Evolutionary conservation across 164 flowering plant species (phyloP).

Genomic region (Chloranthus sessilifolius): DNA sequence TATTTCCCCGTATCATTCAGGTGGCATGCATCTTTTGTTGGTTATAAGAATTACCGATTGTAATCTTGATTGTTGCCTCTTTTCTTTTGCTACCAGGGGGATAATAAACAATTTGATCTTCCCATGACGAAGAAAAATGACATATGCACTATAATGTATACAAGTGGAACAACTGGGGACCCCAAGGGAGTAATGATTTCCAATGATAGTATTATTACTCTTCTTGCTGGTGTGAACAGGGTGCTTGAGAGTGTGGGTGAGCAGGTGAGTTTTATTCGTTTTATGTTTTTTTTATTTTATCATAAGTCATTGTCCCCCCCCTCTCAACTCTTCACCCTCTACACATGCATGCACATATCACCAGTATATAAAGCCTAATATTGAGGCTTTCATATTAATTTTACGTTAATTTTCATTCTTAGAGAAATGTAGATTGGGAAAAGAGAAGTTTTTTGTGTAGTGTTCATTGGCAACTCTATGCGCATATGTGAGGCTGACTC

Average conservation of each 20-base stretch:
- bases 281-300: not conserved
- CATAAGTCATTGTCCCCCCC: too few species aligned
- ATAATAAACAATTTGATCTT: constrained; percentile 48
- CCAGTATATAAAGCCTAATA: too few species aligned
- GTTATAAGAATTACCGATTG: not conserved
- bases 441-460: not conserved
- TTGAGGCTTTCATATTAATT: too few species aligned
- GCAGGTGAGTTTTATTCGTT: constrained; percentile 36
- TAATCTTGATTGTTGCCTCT: not conserved
- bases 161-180: constrained; percentile 98
- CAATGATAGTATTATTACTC: constrained; percentile 66
- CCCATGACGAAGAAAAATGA: constrained; percentile 61
- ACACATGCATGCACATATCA: too few species aligned
- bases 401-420: too few species aligned
- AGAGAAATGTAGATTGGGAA: not conserved
- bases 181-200: constrained; percentile 95
- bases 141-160: constrained; percentile 95
- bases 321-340: too few species aligned
- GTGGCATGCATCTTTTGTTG: too few species aligned
- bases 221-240: constrained; percentile 61
- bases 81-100: constrained; percentile 46
- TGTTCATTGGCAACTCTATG: not conserved
- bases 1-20: too few species aligned
- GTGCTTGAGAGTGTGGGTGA: constrained; percentile 54
- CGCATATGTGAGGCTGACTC: not conserved